phyloP scores from a whole-genome alignment of 257 asterid genomes.

The Nicotiana paniculata region DNA sequence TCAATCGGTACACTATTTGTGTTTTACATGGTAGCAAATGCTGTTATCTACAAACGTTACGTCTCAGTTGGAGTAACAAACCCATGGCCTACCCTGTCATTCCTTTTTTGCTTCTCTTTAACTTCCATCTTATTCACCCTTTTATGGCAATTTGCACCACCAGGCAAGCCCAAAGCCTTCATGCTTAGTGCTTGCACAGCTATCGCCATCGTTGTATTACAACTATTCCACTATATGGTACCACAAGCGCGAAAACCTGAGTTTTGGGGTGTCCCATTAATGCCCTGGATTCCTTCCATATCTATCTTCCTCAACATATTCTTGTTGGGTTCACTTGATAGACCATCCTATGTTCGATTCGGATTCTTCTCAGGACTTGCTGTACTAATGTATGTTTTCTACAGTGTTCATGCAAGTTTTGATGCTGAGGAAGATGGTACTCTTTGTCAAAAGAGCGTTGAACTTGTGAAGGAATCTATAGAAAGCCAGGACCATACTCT shows the following conservation, averaged over 20 bases:
- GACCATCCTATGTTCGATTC: constrained; percentile 59
- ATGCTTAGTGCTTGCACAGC: constrained; percentile 59
- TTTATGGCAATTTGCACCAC: constrained; percentile 57
- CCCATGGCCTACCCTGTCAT: constrained; percentile 72
- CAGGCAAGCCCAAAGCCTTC: constrained; percentile 55
- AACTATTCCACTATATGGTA: constrained; percentile 57
- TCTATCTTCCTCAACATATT: constrained; percentile 85
- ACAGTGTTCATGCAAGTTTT: constrained; percentile 88
- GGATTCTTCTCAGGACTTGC: constrained; percentile 68
- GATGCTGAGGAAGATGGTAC: constrained; percentile 73
- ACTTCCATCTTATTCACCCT: constrained; percentile 58
- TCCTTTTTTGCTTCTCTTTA: constrained; percentile 49
- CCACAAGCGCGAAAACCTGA: constrained; percentile 74
- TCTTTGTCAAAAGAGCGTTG: constrained; percentile 46
- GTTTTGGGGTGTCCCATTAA: constrained; percentile 91
- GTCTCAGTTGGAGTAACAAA: constrained; percentile 50
- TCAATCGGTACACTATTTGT: constrained; percentile 87
- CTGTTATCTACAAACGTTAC: constrained; percentile 82
- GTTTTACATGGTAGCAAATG: constrained; percentile 90
- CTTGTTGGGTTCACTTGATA: constrained; percentile 65
- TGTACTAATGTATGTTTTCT: constrained; percentile 55
- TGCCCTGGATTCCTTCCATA: constrained; percentile 94
- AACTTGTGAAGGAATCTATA: constrained; percentile 40
- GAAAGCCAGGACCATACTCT: constrained; percentile 40
- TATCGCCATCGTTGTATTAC: constrained; percentile 42